Evolutionary conservation across 2,329 filamentous ascomycete genomes (phyloP).

Genomic region (Aaosphaeria arxii): DNA sequence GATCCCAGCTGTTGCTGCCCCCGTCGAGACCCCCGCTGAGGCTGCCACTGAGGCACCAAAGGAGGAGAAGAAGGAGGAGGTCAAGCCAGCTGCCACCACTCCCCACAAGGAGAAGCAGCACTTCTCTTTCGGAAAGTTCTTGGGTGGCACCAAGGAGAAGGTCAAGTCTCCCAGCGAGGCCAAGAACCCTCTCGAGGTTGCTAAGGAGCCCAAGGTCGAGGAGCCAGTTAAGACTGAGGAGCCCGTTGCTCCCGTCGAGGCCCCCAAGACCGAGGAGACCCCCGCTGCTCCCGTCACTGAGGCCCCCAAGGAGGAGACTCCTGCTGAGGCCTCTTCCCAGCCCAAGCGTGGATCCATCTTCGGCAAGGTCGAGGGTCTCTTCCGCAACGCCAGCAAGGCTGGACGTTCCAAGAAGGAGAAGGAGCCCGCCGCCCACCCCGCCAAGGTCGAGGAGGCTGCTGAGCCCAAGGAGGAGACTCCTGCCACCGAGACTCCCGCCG

Average conservation of each 20-base stretch:
- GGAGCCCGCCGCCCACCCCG: conserved; percentile 27
- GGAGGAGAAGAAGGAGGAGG: conserved; percentile 23
- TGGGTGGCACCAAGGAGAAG: conserved; percentile 51
- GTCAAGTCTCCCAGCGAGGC: conserved; percentile 40
- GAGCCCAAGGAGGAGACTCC: conserved; percentile 24
- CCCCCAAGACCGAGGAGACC: conserved; percentile 34
- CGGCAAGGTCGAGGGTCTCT: conserved; percentile 55
- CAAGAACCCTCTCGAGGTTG: conserved; percentile 35
- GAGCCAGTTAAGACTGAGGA: conserved; percentile 11
- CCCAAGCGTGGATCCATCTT: conserved; percentile 87
- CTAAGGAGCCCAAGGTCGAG: conserved; percentile 40
- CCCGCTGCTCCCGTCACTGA: conserved; percentile 11
- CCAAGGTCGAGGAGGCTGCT: conserved; percentile 33
- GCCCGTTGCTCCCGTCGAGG: conserved; percentile 4
- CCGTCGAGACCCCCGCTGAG: conserved; percentile 35
- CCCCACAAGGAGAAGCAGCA: conserved; percentile 45
- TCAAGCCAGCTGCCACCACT: conserved; percentile 39
- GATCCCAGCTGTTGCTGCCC: conserved; percentile 17
- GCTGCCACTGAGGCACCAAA: conserved; percentile 9
- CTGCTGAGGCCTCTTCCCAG: conserved; percentile 51
- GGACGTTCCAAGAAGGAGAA: conserved; percentile 34
- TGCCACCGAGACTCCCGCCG: conserved; percentile 14
- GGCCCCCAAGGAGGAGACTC: conserved; percentile 18
- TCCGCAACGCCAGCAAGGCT: conserved; percentile 42
- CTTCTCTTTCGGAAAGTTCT: conserved; percentile 53